These are phyloP conservation scores for Colletotrichum tropicicola DNA, from an alignment of 2,329 filamentous ascomycete genomes.

Conservation along the genomic window DNA sequence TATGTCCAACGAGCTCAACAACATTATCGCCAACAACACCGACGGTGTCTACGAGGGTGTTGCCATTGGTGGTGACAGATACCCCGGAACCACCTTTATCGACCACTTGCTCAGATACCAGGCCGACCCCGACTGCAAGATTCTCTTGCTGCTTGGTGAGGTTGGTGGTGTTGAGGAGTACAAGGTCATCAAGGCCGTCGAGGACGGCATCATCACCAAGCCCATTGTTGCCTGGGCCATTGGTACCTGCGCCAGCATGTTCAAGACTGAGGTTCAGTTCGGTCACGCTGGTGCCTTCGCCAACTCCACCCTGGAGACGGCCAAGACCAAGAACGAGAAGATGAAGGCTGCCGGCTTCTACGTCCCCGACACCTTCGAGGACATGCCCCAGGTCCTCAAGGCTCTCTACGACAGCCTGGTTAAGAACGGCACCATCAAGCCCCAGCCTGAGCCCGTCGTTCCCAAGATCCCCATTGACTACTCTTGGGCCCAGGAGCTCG, in stretches of 20 bases:
- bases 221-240: conserved; percentile 99
- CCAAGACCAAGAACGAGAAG: conserved; percentile 93
- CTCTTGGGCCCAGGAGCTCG: conserved; percentile 99
- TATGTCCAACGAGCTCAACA: conserved; percentile 99
- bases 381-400: conserved; percentile 81
- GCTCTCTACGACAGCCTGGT: conserved; percentile 90
- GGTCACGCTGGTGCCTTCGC: conserved; percentile 98
- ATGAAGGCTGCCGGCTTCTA: conserved; percentile 96
- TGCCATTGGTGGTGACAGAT: conserved; percentile 98
- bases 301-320: conserved; percentile 99
- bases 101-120: conserved; percentile 98
- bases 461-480: conserved; percentile 99
- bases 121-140: conserved; percentile 97
- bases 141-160: conserved; percentile 93
- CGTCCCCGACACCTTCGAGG: conserved; percentile 97
- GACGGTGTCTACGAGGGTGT: conserved; percentile 99
- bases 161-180: conserved; percentile 99
- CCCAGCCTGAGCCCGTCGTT: conserved; percentile 86
- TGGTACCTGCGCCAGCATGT: conserved; percentile 98
- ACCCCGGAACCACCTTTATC: conserved; percentile 98
- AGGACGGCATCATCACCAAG: conserved; percentile 95
- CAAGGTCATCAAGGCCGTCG: conserved; percentile 98
- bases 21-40: conserved; percentile 96
- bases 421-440: conserved; percentile 83
- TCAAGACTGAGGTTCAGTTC: conserved; percentile 99